phyloP scores from a whole-genome alignment of 371 early-diverging fungal species.

The Mortierella sp. region DNA sequence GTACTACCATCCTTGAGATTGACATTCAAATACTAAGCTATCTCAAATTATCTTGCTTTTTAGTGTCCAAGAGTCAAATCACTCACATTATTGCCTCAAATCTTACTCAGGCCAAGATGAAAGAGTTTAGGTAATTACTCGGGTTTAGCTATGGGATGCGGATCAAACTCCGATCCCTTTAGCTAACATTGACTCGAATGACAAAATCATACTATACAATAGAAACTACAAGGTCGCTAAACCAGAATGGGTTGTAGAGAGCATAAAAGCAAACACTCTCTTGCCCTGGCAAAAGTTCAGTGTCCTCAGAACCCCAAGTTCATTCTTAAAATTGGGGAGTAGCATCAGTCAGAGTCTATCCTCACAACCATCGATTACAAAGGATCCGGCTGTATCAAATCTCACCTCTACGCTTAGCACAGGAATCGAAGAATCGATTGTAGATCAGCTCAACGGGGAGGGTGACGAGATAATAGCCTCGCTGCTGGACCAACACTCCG shows the following conservation, averaged over 20 bases:
- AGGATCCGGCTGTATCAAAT: no score
- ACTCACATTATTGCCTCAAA: constrained; percentile 80
- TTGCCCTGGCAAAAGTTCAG: constrained; percentile 77
- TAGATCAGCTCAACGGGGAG: no score
- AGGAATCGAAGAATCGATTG: no score
- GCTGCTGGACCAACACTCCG: no score
- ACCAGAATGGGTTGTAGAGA: constrained; percentile 84
- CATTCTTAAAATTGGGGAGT: constrained; percentile 16
- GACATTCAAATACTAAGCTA: no score
- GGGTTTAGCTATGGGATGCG: background rate
- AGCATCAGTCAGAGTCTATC: background rate
- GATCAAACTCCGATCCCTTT: background rate
- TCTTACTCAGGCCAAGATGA: constrained; percentile 72
- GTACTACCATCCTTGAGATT: no score
- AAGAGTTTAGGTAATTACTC: constrained; percentile 65
- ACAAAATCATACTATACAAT: background rate
- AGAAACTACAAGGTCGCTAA: constrained; percentile 78
- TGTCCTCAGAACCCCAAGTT: constrained; percentile 24
- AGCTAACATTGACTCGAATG: background rate
- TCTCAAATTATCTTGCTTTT: no score
- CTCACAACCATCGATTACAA: background rate
- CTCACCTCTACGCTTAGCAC: no score
- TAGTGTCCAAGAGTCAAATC: constrained; percentile 66
- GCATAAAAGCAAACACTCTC: constrained; percentile 62
- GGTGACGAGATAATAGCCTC: no score